Conservation (phyloP, 768 basidiomycete genomes). For the Tricholoma flavovirens region DNA sequence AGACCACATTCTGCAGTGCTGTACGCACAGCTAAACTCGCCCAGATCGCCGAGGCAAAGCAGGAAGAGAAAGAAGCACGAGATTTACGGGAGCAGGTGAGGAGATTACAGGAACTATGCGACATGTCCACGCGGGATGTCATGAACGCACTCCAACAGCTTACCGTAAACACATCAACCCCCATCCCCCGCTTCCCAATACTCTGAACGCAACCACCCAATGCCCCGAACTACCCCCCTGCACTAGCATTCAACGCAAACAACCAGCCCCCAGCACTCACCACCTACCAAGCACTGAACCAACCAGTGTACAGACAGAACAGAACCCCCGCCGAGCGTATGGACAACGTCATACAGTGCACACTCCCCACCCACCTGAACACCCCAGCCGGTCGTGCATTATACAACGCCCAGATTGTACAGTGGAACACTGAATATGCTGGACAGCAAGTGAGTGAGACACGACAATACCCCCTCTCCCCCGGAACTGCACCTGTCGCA, state of each 20-base stretch:
- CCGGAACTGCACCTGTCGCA: neutral
- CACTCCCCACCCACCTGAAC: neutral
- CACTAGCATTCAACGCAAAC: neutral
- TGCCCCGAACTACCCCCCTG: neutral
- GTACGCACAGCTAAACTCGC: neutral
- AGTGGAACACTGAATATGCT: neutral
- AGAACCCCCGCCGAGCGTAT: neutral
- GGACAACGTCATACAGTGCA: neutral
- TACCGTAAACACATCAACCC: neutral
- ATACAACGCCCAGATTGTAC: neutral
- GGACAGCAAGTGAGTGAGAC: neutral
- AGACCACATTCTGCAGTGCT: neutral
- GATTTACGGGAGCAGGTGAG: no score
- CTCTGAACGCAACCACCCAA: neutral
- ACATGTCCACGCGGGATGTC: no score
- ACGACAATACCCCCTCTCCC: neutral
- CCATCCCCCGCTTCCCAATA: neutral
- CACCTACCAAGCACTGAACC: no score
- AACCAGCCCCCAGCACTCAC: neutral
- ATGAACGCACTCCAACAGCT: no score
- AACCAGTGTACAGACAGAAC: no score
- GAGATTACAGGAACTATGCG: no score
- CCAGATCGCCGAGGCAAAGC: no score
- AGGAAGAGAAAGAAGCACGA: no score
- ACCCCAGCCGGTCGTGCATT: neutral